Conservation (phyloP, 805 yeast genomes). For the Crinitomyces ghanaensis region DNA sequence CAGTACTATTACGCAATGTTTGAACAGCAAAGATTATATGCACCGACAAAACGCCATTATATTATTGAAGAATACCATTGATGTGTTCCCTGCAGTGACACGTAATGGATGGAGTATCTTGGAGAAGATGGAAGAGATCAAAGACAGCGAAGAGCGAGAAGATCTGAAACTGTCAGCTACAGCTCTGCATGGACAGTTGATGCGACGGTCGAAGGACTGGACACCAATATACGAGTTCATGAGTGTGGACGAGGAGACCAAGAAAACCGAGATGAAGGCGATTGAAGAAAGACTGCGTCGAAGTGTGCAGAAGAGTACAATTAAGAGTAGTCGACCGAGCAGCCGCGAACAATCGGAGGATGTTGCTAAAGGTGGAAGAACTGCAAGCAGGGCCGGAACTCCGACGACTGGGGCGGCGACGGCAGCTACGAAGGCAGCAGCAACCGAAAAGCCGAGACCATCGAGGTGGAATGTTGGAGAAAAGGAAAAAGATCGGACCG, state of each 20-base stretch:
- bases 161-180: conserved; percentile 69
- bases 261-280: conserved; percentile 14
- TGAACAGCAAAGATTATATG: conserved; percentile 51
- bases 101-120: conserved; percentile 49
- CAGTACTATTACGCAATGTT: conserved; percentile 32
- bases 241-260: conserved; percentile 16
- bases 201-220: conserved; percentile 18
- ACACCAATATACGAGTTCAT: conserved; percentile 18
- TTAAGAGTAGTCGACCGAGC: conserved; percentile 4
- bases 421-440: background rate
- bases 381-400: background rate
- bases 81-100: conserved; percentile 55
- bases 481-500: background rate
- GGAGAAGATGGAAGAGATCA: conserved; percentile 36
- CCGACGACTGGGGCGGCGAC: background rate
- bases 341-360: background rate
- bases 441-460: background rate
- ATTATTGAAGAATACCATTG: conserved; percentile 53
- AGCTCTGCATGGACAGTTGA: conserved; percentile 21
- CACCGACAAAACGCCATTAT: conserved; percentile 71
- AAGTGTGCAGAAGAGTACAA: background rate
- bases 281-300: conserved; percentile 2
- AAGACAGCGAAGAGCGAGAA: conserved; percentile 51
- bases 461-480: background rate
- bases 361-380: background rate